Percentiles rank a stretch among this genome's conserved stretches.
These are phyloP conservation scores for Geotrichum fermentans DNA, from an alignment of 1,139 yeast genomes.

Conservation along the genomic window DNA sequence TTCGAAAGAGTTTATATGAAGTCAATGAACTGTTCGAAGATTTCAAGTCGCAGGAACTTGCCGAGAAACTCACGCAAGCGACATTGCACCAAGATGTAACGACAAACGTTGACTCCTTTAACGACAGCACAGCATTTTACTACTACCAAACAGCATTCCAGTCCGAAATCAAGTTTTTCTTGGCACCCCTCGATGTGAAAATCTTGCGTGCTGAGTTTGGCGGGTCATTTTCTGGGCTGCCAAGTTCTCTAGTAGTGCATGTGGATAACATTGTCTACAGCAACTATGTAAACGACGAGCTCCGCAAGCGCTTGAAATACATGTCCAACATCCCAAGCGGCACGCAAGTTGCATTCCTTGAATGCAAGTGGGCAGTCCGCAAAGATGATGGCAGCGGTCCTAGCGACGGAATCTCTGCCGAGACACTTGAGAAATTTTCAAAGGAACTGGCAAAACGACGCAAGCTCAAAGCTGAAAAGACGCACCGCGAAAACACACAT, in stretches of 20 bases:
- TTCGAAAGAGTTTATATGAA: background rate
- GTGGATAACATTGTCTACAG: slow-evolving; percentile 71
- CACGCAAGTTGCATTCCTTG: slow-evolving; percentile 76
- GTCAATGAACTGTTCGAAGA: slow-evolving; percentile 7
- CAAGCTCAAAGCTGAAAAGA: slow-evolving; percentile 49
- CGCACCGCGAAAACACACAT: slow-evolving; percentile 62
- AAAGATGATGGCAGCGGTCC: background rate
- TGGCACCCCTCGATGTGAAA: slow-evolving; percentile 75
- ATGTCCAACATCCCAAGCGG: slow-evolving; percentile 80
- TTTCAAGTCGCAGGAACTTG: slow-evolving; percentile 2
- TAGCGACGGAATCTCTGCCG: background rate
- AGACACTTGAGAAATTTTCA: slow-evolving; percentile 39
- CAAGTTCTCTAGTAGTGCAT: slow-evolving; percentile 54
- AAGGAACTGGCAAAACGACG: slow-evolving; percentile 60
- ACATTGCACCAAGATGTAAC: background rate
- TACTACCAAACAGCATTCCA: slow-evolving; percentile 74
- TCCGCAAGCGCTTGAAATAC: slow-evolving; percentile 64
- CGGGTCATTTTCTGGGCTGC: slow-evolving; percentile 54
- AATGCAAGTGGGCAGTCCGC: slow-evolving; percentile 66
- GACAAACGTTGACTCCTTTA: slow-evolving; percentile 7
- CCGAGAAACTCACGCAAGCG: background rate
- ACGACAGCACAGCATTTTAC: slow-evolving; percentile 45
- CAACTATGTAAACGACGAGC: slow-evolving; percentile 48
- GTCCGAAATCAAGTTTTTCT: slow-evolving; percentile 58
- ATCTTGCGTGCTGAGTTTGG: slow-evolving; percentile 62